Conservation (phyloP, 228 moss, liverwort and hornwort species). For the Sphagnum magellanicum region DNA sequence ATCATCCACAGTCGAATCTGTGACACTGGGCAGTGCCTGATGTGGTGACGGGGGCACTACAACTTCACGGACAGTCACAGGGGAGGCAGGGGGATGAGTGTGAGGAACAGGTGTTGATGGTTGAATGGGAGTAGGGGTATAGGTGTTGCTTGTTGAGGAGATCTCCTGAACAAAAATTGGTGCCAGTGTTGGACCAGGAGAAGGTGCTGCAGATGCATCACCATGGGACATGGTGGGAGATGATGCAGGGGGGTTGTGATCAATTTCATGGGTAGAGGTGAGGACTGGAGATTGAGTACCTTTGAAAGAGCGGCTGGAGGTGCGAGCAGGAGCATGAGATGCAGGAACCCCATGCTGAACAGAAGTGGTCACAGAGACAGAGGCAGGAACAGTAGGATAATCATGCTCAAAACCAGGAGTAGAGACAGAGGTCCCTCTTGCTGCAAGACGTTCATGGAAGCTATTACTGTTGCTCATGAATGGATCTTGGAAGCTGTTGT, state of each 20-base stretch:
- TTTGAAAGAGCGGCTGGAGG: background rate
- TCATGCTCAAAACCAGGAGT: background rate
- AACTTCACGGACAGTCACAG: conserved; percentile 3
- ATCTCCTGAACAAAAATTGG: conserved; percentile 12
- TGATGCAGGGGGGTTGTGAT: conserved; percentile 6
- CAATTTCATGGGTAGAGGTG: background rate
- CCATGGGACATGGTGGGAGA: conserved; percentile 16
- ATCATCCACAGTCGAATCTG: background rate
- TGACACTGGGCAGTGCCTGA: background rate
- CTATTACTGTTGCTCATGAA: background rate
- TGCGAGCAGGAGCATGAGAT: background rate
- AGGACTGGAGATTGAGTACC: background rate
- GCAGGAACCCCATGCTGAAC: background rate
- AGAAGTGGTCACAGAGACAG: background rate
- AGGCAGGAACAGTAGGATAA: background rate
- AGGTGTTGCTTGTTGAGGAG: conserved; percentile 4
- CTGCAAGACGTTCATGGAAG: background rate
- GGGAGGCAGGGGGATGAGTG: background rate
- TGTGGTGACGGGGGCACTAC: conserved; percentile 3
- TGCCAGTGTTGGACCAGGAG: background rate
- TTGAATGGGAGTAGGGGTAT: conserved; percentile 17
- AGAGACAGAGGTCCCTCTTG: conserved; percentile 14
- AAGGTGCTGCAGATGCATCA: background rate
- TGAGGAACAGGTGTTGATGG: background rate
- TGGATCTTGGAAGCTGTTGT: background rate